A percentile compares a stretch with the other conserved stretches of the same genome.
phyloP scores from a whole-genome alignment of 495 filamentous ascomycete species.

The Evernia prunastri region DNA sequence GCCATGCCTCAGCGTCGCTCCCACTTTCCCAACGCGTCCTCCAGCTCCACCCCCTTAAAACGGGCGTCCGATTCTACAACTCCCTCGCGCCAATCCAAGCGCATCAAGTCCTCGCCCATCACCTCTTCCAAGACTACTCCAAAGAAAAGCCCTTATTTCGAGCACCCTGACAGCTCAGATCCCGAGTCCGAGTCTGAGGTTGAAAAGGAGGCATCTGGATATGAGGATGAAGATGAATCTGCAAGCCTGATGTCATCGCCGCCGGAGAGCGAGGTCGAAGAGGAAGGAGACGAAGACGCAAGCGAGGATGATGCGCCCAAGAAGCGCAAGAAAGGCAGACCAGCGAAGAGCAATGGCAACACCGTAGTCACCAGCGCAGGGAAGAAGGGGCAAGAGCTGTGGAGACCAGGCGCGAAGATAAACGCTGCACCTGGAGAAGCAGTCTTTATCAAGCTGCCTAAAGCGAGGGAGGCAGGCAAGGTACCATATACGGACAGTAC shows the following conservation, averaged over 20 bases:
- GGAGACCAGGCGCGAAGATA: constrained; percentile 51
- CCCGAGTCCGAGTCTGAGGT: constrained; percentile 29
- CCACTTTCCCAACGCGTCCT: constrained; percentile 22
- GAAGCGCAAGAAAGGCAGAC: constrained; percentile 24
- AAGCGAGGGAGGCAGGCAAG: constrained; percentile 59
- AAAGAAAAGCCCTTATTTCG: constrained; percentile 55
- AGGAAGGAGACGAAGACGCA: constrained; percentile 26
- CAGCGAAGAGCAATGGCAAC: constrained; percentile 20
- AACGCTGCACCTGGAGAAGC: constrained; percentile 55
- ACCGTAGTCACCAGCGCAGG: constrained; percentile 11
- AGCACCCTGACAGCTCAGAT: constrained; percentile 33
- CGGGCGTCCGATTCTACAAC: constrained; percentile 30
- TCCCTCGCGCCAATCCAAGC: constrained; percentile 38
- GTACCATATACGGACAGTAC: constrained; percentile 60
- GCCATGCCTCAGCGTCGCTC: constrained; percentile 23
- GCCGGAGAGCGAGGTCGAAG: constrained; percentile 27
- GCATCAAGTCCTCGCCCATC: constrained; percentile 35
- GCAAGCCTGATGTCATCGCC: constrained; percentile 24
- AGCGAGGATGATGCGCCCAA: constrained; percentile 30
- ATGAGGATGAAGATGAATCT: constrained; percentile 34
- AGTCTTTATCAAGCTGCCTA: constrained; percentile 62
- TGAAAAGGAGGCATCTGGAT: constrained; percentile 32
- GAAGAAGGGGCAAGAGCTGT: constrained; percentile 46
- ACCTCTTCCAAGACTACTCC: constrained; percentile 41
- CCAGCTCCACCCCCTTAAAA: constrained; percentile 23